Evolutionary conservation across 176 grass and related monocot species (phyloP).

Genomic region (Poa annua): DNA sequence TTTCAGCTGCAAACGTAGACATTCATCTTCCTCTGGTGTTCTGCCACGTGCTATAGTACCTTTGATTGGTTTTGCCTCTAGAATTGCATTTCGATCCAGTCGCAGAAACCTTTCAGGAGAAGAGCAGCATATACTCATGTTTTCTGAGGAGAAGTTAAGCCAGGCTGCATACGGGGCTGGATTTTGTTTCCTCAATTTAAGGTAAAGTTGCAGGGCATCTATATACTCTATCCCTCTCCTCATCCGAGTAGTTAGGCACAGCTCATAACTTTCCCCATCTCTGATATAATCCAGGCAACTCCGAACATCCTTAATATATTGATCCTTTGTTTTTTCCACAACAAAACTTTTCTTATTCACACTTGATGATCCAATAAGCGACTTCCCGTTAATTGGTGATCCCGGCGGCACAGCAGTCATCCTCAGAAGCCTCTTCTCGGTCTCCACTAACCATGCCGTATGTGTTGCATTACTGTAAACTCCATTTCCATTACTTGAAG

Average conservation of each 20-base stretch:
- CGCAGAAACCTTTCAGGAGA: slow-evolving; percentile 92
- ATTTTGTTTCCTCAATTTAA: slow-evolving; percentile 83
- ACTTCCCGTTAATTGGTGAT: slow-evolving; percentile 39
- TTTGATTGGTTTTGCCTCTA: slow-evolving; percentile 99
- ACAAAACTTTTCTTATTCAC: slow-evolving; percentile 59
- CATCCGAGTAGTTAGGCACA: slow-evolving; percentile 95
- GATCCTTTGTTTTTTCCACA: slow-evolving; percentile 76
- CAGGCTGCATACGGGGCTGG: slow-evolving; percentile 94
- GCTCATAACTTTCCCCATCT: slow-evolving; percentile 94
- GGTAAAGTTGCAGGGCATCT: slow-evolving; percentile 69
- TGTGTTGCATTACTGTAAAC: slow-evolving; percentile 34
- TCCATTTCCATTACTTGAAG: slow-evolving; percentile 44
- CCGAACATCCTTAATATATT: slow-evolving; percentile 81
- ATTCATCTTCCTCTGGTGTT: slow-evolving; percentile 87
- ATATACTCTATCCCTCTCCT: slow-evolving; percentile 60
- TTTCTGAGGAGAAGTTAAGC: slow-evolving; percentile 87
- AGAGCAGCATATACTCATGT: slow-evolving; percentile 86
- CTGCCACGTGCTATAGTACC: slow-evolving; percentile 90
- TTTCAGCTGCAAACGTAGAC: slow-evolving; percentile 78
- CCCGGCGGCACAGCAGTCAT: slow-evolving; percentile 51
- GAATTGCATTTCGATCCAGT: slow-evolving; percentile 59
- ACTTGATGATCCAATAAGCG: slow-evolving; percentile 38
- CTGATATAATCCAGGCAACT: slow-evolving; percentile 74
- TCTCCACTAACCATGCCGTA: slow-evolving; percentile 69
- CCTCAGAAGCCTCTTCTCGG: slow-evolving; percentile 74